Evolutionary conservation across 2,329 filamentous ascomycete species (phyloP).

Genomic region (Alternaria sp.): DNA sequence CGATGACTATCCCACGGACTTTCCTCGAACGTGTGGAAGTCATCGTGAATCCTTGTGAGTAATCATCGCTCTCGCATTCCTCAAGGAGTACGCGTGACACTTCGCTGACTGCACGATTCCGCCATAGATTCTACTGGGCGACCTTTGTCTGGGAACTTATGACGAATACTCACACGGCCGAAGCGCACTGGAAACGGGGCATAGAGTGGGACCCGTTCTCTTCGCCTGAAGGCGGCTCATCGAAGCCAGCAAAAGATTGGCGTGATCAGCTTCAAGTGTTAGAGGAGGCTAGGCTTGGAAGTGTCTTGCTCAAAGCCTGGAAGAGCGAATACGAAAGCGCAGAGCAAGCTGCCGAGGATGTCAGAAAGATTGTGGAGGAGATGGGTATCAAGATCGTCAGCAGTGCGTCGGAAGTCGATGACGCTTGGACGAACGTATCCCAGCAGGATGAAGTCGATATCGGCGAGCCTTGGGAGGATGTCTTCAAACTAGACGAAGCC

Average conservation of each 20-base stretch:
- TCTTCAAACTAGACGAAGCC: conserved; percentile 5
- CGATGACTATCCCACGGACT: neutral
- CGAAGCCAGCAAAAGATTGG: neutral
- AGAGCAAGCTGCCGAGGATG: conserved; percentile 1
- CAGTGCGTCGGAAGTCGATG: neutral
- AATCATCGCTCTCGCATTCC: rapidly evolving
- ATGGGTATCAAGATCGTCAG: conserved; percentile 6
- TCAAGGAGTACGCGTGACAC: no score
- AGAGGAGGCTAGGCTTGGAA: conserved; percentile 12
- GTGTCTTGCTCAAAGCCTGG: conserved; percentile 9
- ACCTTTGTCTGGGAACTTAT: conserved; percentile 10
- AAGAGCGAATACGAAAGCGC: conserved; percentile 9
- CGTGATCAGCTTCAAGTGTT: conserved; percentile 1
- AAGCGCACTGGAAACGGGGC: neutral
- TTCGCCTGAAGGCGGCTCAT: neutral
- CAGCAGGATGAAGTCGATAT: conserved; percentile 6
- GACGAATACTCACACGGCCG: conserved; percentile 2
- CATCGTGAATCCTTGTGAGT: neutral
- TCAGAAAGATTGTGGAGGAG: neutral
- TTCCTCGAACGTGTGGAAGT: neutral
- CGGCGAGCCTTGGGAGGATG: conserved; percentile 7
- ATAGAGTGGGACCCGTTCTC: neutral
- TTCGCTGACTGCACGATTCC: no score
- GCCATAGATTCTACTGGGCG: conserved; percentile 1
- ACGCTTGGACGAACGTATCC: neutral